Percentiles rank a stretch among this genome's conserved stretches.
Evolutionary conservation across 192 early-diverging fungal species (phyloP).

Genomic region (Gonapodya prolifera): DNA sequence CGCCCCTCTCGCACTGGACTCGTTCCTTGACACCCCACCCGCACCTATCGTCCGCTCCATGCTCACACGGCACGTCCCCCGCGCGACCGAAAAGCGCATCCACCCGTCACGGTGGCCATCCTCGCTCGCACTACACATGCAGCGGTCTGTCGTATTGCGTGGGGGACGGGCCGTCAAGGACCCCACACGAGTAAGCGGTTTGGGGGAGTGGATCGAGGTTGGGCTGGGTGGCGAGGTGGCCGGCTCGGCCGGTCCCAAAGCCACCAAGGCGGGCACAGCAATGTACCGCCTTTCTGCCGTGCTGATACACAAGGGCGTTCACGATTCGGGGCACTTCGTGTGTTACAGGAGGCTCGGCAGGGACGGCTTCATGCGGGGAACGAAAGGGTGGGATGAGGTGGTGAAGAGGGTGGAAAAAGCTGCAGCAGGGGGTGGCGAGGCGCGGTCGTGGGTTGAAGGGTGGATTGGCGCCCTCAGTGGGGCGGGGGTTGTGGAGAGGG

Average conservation of each 20-base stretch:
- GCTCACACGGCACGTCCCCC: background rate
- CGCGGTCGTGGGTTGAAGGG: background rate
- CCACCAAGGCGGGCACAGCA: slow-evolving; percentile 1
- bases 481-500: background rate
- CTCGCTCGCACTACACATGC: background rate
- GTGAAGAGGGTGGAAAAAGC: background rate
- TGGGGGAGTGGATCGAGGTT: background rate
- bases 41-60: background rate
- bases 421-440: background rate
- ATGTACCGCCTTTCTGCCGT: slow-evolving; percentile 63
- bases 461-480: background rate
- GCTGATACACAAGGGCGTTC: slow-evolving; percentile 72
- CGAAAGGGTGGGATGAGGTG: background rate
- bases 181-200: background rate
- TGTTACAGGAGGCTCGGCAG: slow-evolving; percentile 38
- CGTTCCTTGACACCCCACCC: background rate
- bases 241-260: background rate
- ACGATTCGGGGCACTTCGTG: slow-evolving; percentile 84
- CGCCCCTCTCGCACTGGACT: background rate
- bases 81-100: background rate
- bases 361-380: background rate
- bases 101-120: background rate
- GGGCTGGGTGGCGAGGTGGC: background rate
- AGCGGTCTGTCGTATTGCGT: background rate
- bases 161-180: slow-evolving; percentile 1